These are phyloP conservation scores for Houttuynia cordata DNA, from an alignment of 164 flowering plant genomes.

Conservation along the genomic window DNA sequence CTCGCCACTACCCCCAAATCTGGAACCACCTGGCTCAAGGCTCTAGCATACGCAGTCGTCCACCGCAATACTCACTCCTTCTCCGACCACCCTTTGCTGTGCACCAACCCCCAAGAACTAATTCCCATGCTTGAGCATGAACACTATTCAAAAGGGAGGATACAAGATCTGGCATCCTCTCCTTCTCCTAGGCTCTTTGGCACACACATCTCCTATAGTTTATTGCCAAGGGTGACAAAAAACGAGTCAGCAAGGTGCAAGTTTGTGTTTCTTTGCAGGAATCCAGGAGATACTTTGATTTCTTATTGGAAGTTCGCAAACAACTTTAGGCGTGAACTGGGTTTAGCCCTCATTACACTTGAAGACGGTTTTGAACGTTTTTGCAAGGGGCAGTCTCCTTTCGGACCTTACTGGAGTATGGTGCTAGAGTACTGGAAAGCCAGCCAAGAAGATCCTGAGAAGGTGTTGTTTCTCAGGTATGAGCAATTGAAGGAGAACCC, in stretches of 20 bases:
- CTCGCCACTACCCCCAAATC: background rate
- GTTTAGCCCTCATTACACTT: background rate
- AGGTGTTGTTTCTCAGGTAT: constrained; percentile 26
- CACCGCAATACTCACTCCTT: background rate
- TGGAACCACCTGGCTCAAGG: constrained; percentile 1
- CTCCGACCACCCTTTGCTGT: background rate
- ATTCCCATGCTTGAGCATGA: background rate
- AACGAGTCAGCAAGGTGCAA: background rate
- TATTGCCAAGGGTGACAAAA: constrained; percentile 3
- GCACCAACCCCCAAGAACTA: background rate
- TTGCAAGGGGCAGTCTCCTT: constrained; percentile 14
- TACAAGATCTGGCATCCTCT: background rate
- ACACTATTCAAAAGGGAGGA: background rate
- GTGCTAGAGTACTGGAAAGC: constrained; percentile 2
- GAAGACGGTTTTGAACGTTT: constrained; percentile 23
- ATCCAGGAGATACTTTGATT: constrained; percentile 9
- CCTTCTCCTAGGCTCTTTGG: too few species aligned
- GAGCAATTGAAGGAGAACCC: constrained; percentile 26
- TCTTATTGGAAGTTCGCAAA: constrained; percentile 7
- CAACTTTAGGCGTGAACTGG: background rate
- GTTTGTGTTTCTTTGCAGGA: constrained; percentile 10
- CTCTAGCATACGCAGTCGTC: background rate
- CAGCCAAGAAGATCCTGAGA: constrained; percentile 22
- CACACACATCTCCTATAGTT: constrained; percentile 3
- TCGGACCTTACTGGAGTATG: constrained; percentile 17